Percentiles rank a stretch among this genome's conserved stretches.
Conservation (phyloP, 2,329 filamentous ascomycete species). For the Diaporthe helianthi region DNA sequence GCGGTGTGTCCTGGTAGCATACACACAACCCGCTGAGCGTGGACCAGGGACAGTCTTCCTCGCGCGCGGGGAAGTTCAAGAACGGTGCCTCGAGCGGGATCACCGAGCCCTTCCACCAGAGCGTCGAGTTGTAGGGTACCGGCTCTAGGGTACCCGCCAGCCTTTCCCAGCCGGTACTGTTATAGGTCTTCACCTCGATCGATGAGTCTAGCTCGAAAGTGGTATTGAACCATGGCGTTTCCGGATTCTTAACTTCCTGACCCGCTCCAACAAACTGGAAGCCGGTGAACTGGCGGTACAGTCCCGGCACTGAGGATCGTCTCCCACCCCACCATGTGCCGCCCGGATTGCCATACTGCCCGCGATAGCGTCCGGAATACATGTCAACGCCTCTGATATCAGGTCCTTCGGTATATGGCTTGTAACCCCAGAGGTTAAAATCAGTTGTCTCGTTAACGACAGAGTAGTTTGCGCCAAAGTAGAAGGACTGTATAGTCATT, state of each 20-base stretch:
- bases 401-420: neutral
- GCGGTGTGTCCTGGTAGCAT: slow-evolving; percentile 4
- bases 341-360: neutral
- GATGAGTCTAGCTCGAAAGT: slow-evolving; percentile 17
- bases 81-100: slow-evolving; percentile 25
- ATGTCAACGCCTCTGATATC: neutral
- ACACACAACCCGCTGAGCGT: neutral
- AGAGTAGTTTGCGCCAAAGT: neutral
- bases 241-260: neutral
- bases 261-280: slow-evolving; percentile 19
- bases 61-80: neutral
- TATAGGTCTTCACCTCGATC: neutral
- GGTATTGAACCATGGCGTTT: slow-evolving; percentile 5
- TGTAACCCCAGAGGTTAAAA: slow-evolving; percentile 1
- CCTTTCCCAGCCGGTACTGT: neutral
- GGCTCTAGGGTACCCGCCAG: neutral
- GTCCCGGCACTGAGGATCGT: neutral
- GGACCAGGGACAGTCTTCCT: neutral
- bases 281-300: slow-evolving; percentile 17
- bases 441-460: neutral
- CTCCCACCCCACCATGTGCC: neutral
- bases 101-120: slow-evolving; percentile 18
- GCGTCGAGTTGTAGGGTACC: slow-evolving; percentile 25
- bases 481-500: neutral
- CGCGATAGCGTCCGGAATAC: accelerated